Evolutionary conservation across 805 yeast species (phyloP), one percentile per base, ranked within the genome.

Genomic region (Kazachstania africana): DNA sequence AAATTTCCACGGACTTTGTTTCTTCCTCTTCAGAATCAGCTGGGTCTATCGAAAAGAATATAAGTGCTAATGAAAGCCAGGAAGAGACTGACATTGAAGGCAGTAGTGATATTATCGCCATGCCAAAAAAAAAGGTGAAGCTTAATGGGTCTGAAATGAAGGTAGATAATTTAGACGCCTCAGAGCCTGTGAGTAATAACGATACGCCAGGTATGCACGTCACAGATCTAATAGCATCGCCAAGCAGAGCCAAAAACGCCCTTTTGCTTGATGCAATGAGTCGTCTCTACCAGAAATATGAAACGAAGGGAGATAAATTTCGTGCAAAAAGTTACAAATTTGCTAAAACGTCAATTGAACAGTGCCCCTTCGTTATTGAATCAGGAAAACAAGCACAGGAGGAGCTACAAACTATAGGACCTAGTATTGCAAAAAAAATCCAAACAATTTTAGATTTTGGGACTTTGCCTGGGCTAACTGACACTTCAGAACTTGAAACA

Each of bases 351-450:
- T 42, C 52, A 1, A 36, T 54, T 12, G 38, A 43, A 25, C 35
- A 34, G 8, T 42, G 40, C 28, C 42, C 43, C 2, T 37, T 38
- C 13, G 26, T 28, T 9, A 47, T 54, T n/a, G 28, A 29, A 13
- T 44, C 53, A 5, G 56, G 53, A 9, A 30, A 35, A 17, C 46
- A 51, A 35, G 57, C 58, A 4, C 41, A 36, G 27, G 24, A 26
- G 14, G 36, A 41, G 16, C 30, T 51, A 12, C 32, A 46, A 4
- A 40, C 50, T 33, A 39, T 50, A 16, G 53, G 53, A 5, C 26
- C 45, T 4, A 48, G 58, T 19, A 50, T 54, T 31, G 53, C 53
- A 2, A 47, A 40, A 24, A 54, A 54, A 29, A 50, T 53, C 14
- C 51, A 51, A 28, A 31, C 32, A 9, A 34, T 54, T 9, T 28